Base-by-base conservation (phyloP, 1,284 basidiomycete species). In the Cutaneotrichosporon mucoides region DNA sequence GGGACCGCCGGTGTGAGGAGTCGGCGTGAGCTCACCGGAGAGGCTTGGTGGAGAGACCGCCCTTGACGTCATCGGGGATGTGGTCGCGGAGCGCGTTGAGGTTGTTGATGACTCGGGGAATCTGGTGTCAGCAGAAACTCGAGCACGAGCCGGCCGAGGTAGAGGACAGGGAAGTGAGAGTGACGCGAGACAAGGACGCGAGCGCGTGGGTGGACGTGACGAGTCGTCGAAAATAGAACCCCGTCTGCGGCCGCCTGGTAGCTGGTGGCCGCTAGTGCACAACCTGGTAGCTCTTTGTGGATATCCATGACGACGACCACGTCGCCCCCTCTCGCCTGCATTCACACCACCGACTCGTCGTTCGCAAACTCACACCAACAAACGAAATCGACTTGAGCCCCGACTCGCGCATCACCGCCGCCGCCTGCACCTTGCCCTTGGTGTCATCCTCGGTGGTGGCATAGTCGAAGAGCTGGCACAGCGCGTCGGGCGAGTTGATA, bases 361-460 rank as follows among this genome's bases (percentile, higher is more conserved):
- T 24, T 24, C 24, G 24, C 24, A 24, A 24, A 67, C 69, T 64
- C 56, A 95, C 91, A 44, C 93, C 93, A 64, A 91, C 86, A 76
- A 96, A 93, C 66, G 93, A 90, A 72, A 88, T 87, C 69, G 90
- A 93, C 80, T 99, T 98, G 73, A 99, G 76, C 4, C 92, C 92
- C 8, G 89, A 86, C 81, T 99, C 95, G 54, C 95, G 85, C 85
- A 98, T 93, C 41, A 66, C 71, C 38, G 67, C 67, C 8, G 73
- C 74, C 13, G 59, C 65, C 49, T 60, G 56, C 9, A 63, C 61
- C 50, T 63, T 64, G 38, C 51, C 59, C 55, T 52, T 43, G 16
- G 58, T 60, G 51, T 47, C 55, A 36, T 62, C 43, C 43, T 59
- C 61, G 37, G 51, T 50, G 24, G 53, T 55, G 0, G 73, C 73